Base-by-base conservation (phyloP, 352 stramenopile genomes). In the Phytophthora gonapodyides region DNA sequence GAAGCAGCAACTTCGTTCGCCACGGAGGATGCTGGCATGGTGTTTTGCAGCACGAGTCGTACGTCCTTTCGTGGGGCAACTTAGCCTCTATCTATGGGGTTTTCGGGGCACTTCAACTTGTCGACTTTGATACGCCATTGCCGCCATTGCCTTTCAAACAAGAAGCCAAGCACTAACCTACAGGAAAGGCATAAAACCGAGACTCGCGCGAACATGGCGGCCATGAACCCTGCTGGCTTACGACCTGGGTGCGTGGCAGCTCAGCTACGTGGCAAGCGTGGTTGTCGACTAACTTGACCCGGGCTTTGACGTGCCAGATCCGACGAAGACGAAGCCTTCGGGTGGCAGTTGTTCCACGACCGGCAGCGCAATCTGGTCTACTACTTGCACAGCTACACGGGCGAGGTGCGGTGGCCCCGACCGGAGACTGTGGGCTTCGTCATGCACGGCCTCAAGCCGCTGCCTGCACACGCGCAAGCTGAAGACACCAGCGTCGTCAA, bases 381-480 rank as follows among this genome's bases (percentile, higher is more conserved):
- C 61, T 86, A 82, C 30, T 42, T 89, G 45, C 83, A 92, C 54
- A 83, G 61, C 51, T 82, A 88, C 61, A 92, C 83, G 19, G 83
- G 83, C 0, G 83, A 92, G 78, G 79, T 90, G 57, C 75, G 76
- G n/a, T 91, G 80, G 80, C 69, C 74, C 36, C 76, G 67, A 43
- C 78, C 75, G 3, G 69, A 75, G 48, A 68, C 65, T 5, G 64
- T 76, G 15, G 74, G 78, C 40, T 86, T 84, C 27, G 72, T 83
- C 57, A 83, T 79, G 73, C 67, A 82, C 42, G 73, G 69, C 27
- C 57, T 73, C 46, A 77, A 73, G 21, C 68, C 71, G 27, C 41
- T 87, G 21, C 71, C 78, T 31, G 61, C 40, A 10, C 37, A 61
- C 0, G 35, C 57, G 61, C 53, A 34, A 10, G n/a, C 51, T 4